Evolutionary conservation across 352 stramenopile species (phyloP), one percentile per base, ranked within the genome.

Genomic region (Blastocystis sp.): DNA sequence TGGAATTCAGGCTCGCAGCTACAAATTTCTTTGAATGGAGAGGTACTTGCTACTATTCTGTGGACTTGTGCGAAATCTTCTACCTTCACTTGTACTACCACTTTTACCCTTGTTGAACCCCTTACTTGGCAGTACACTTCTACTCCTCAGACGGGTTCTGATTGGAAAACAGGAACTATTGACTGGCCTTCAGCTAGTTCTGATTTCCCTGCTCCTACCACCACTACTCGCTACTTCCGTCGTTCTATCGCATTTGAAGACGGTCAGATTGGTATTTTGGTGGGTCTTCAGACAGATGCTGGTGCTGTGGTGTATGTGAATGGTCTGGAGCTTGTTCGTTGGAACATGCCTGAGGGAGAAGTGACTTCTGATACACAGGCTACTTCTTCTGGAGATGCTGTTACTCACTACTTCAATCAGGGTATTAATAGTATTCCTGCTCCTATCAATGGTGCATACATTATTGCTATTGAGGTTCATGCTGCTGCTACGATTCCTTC

Each of bases 181-280:
- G n/a, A 29, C 0, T 84, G 73, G 73, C 18, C 20, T 39, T 56
- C 29, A 41, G 13, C 11, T 43, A 50, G 3, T 15, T 6, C 15
- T 23, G 20, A 43, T 59, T 88, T 55, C 20, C 77, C 77, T 64
- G 34, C 53, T 77, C 53, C 69, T 15, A 77, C 77, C 2, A 77
- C 77, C 3, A 77, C 29, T 6, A 88, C 77, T 54, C 77, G 77
- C 76, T 88, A 88, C 47, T 88, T 79, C 66, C 39, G 77, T 43
- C 26, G 29, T 18, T 76, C 62, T 11, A 9, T 87, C 18, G 43
- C 20, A 26, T n/a, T 59, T 59, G 50, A n/a, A 59, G 20, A 13
- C 2, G 50, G 20, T 2, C 11, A 59, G 11, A n/a, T 59, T 59
- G 50, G 50, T 59, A 59, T 59, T 0, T 1, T 13, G 11, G 50